Percentiles rank a stretch among this genome's conserved stretches.
These are phyloP conservation scores for Yamadazyma trypodendri DNA, from an alignment of 1,139 yeast species.

Conservation along the genomic window DNA sequence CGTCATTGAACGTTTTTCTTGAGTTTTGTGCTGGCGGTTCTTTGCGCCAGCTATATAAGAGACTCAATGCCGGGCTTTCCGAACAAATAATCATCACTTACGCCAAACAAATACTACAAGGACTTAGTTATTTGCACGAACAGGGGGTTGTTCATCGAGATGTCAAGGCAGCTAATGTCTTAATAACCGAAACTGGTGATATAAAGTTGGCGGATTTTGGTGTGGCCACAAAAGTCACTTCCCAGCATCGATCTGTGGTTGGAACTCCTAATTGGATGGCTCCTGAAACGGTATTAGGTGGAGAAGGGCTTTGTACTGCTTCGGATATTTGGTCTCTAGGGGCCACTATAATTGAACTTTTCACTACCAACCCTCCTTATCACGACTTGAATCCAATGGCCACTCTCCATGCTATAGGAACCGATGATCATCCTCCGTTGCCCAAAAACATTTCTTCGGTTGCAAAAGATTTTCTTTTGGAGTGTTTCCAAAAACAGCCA, in stretches of 20 bases:
- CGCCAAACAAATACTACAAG: constrained; percentile 70
- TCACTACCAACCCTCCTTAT: constrained; percentile 88
- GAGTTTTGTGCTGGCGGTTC: constrained; percentile 86
- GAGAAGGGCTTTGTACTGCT: constrained; percentile 84
- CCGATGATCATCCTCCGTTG: constrained; percentile 76
- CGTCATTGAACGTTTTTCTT: constrained; percentile 68
- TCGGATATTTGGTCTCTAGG: constrained; percentile 95
- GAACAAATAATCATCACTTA: constrained; percentile 62
- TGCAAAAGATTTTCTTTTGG: constrained; percentile 63
- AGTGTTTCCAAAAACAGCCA: constrained; percentile 81
- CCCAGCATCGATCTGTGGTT: constrained; percentile 43
- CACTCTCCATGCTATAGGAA: constrained; percentile 88
- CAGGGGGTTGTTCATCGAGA: constrained; percentile 79
- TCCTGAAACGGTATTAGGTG: constrained; percentile 70
- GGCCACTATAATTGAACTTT: constrained; percentile 83
- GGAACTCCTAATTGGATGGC: constrained; percentile 93
- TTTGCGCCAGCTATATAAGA: constrained; percentile 62
- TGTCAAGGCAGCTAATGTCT: constrained; percentile 75
- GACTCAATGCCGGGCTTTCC: constrained; percentile 51
- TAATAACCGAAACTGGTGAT: constrained; percentile 56
- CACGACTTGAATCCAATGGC: constrained; percentile 81
- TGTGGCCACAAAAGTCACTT: constrained; percentile 59
- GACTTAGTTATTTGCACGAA: constrained; percentile 64
- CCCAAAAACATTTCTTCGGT: constrained; percentile 58
- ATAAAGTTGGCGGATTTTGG: constrained; percentile 81